A percentile compares a stretch with the other conserved stretches of the same genome.
phyloP scores from a whole-genome alignment of 768 basidiomycete species.

The Daedalea quercina region DNA sequence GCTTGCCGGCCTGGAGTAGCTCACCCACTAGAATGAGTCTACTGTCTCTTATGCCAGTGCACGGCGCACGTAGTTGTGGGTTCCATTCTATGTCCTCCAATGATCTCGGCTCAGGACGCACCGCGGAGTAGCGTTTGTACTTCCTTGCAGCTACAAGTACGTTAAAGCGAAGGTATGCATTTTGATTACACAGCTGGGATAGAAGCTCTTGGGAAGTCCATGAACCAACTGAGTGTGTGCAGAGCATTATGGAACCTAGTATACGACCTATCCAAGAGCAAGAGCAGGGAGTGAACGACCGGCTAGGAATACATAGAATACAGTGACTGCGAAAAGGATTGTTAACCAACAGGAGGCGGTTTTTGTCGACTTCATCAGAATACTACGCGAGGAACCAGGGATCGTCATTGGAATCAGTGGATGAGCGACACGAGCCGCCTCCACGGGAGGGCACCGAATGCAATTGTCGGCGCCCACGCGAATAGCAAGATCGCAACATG shows the following conservation, averaged over 20 bases:
- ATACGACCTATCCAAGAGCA: not conserved
- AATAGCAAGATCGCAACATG: constrained; percentile 53
- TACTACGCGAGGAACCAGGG: no score
- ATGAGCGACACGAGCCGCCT: constrained; percentile 1
- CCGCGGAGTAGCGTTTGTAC: no score
- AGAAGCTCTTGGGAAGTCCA: not conserved
- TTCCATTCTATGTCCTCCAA: no score
- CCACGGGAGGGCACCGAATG: constrained; percentile 37
- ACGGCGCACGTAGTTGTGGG: no score
- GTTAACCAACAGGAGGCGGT: not conserved
- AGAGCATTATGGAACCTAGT: not conserved
- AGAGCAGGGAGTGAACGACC: not conserved
- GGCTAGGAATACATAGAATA: not conserved
- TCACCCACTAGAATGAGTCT: no score
- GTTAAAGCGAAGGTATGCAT: not conserved
- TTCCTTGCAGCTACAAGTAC: not conserved
- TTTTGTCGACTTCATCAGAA: no score
- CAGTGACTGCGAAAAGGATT: no score
- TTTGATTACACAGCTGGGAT: no score
- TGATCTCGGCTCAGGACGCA: no score
- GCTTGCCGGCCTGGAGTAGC: no score
- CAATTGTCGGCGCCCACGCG: constrained; percentile 52
- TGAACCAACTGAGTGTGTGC: not conserved
- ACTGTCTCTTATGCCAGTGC: no score
- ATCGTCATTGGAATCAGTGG: not conserved